A percentile compares a stretch with the other conserved stretches of the same genome.
phyloP scores from a whole-genome alignment of 352 stramenopile genomes.

The Hyaloperonospora brassicae region DNA sequence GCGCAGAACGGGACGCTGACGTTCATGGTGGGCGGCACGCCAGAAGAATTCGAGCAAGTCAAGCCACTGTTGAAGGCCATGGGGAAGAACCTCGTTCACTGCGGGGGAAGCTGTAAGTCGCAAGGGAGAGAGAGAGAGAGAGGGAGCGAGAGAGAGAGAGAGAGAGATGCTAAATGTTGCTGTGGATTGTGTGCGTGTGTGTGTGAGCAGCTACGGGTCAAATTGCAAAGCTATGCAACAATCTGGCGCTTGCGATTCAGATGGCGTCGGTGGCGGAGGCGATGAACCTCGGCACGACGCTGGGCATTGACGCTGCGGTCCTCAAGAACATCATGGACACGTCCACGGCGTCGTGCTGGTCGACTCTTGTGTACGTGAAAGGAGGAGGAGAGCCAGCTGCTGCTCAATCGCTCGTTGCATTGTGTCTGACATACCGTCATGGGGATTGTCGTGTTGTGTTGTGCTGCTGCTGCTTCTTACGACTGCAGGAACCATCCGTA shows the following conservation, averaged over 20 bases:
- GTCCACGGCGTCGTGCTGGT: slow-evolving; percentile 95
- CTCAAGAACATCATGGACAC: slow-evolving; percentile 95
- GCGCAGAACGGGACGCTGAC: slow-evolving; percentile 93
- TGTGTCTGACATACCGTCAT: too few relatives aligned
- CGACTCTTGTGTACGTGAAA: slow-evolving; percentile 84
- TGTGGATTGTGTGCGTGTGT: slow-evolving; percentile 1
- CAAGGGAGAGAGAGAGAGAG: slow-evolving; percentile 19
- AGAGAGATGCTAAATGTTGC: background rate
- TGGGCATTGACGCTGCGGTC: slow-evolving; percentile 92
- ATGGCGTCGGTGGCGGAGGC: slow-evolving; percentile 95
- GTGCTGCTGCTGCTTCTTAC: background rate
- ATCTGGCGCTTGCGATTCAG: slow-evolving; percentile 94
- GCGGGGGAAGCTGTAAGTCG: slow-evolving; percentile 79
- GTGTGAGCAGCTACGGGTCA: slow-evolving; percentile 51
- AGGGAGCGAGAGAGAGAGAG: background rate
- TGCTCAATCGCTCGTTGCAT: background rate
- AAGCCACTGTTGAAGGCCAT: slow-evolving; percentile 87
- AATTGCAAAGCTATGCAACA: slow-evolving; percentile 97
- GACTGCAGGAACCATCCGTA: slow-evolving; percentile 87
- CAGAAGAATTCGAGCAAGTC: slow-evolving; percentile 52
- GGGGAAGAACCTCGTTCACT: slow-evolving; percentile 92
- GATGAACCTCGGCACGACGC: slow-evolving; percentile 92
- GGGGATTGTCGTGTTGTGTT: background rate
- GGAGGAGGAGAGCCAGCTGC: background rate
- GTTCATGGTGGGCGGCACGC: slow-evolving; percentile 93